phyloP scores from a whole-genome alignment of 768 basidiomycete species.

The Lyophyllum atratum region DNA sequence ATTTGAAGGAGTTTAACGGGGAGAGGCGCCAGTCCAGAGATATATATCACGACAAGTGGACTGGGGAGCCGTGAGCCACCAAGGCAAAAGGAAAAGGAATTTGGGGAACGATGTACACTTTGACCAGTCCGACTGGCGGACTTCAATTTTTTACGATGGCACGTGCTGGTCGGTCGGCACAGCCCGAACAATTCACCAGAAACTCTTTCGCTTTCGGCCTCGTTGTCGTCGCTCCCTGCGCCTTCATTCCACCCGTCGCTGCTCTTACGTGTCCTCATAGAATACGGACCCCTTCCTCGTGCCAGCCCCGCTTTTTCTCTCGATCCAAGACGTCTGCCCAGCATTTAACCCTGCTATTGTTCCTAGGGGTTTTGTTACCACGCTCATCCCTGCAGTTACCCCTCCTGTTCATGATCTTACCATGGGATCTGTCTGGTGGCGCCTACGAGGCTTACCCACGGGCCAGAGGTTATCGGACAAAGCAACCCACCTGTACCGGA shows the following conservation, averaged over 20 bases:
- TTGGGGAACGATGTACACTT: background rate
- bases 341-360: background rate
- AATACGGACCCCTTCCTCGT: background rate
- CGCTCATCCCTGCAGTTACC: background rate
- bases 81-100: slow-evolving; percentile 14
- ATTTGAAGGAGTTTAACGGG: slow-evolving; percentile 13
- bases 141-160: slow-evolving; percentile 19
- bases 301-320: background rate
- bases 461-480: background rate
- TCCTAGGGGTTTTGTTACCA: background rate
- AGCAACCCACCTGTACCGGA: background rate
- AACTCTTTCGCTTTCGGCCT: background rate
- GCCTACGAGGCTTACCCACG: background rate
- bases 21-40: slow-evolving; percentile 24
- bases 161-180: slow-evolving; percentile 17
- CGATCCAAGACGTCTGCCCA: too few species aligned
- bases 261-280: background rate
- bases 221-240: background rate
- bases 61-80: slow-evolving; percentile 21
- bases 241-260: background rate
- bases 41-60: slow-evolving; percentile 19
- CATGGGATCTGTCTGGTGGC: background rate
- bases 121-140: slow-evolving; percentile 12
- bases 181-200: slow-evolving; percentile 3
- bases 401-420: background rate